Base-by-base conservation (phyloP, 306 rosid genomes). In the Castanopsis chinensis region DNA sequence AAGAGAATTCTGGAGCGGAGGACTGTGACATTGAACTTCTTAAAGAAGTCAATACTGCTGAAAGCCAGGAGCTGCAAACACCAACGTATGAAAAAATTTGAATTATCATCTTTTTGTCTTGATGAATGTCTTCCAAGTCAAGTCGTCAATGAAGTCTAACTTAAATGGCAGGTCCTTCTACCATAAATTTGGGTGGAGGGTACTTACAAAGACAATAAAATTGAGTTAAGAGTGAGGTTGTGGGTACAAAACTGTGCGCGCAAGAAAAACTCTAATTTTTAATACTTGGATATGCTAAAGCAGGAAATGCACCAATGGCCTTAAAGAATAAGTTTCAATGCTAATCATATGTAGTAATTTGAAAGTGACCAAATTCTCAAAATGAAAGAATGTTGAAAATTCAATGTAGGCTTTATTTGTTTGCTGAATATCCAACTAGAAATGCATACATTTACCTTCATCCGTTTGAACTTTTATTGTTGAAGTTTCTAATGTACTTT, bases 1-100 rank as follows among this genome's bases (percentile, higher is more conserved):
- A 89, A 86, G 96, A 90, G 82, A 67, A 83, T 80, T 89, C 96
- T 0, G 91, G 97, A 82, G 83, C 88, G 14, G 91, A 88, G 78
- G 96, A 93, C 70, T 79, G 85, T 33, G 98, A 95, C 82, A 69
- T 65, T 57, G 80, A 83, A 78, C 81, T 93, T 78, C 94, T 93
- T 33, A 82, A 82, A 76, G 76, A 79, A 49, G 86, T 81, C 53
- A 35, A 68, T 69, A 41, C 90, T 72, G 55, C 71, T 78, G 90
- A 91, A 81, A 80, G 76, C 71, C 75, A 45, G 21, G 85, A 84
- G 70, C 71, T 73, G 71, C 69, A 69, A 35, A 77, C 61, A 35
- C 76, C 67, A 57, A 83, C 43, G 52, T 41, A 43, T 54, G 55
- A 9, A 71, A 83, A 64, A 78, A 67, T 71, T 58, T 49, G 69